These are phyloP conservation scores for Aspergillus sp. DNA, from an alignment of 2,329 filamentous ascomycete genomes.

Conservation along the genomic window DNA sequence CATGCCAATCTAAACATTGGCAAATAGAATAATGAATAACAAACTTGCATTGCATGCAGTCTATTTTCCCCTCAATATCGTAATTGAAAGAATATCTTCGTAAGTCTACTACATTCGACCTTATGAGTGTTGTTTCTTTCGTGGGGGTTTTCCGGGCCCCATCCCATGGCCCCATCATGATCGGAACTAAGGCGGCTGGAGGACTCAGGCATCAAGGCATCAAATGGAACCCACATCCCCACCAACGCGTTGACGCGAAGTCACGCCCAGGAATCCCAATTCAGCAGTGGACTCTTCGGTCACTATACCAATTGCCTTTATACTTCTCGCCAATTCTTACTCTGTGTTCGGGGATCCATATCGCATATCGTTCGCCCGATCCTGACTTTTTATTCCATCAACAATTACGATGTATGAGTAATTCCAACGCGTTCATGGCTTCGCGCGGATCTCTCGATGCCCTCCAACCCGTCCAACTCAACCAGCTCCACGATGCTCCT, in stretches of 20 bases:
- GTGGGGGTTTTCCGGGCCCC: constrained; percentile 4
- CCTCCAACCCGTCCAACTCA: constrained; percentile 36
- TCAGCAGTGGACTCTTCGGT: neutral
- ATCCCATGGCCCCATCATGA: neutral
- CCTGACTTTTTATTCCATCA: neutral
- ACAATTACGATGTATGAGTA: constrained; percentile 16
- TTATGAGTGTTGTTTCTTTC: neutral
- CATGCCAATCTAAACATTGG: constrained; percentile 41
- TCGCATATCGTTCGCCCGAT: neutral
- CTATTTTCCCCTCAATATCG: neutral
- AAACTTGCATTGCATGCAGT: constrained; percentile 7
- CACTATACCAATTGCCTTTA: neutral
- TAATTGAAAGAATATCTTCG: neutral
- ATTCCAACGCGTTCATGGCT: constrained; percentile 36
- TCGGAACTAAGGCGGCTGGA: neutral
- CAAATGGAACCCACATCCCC: neutral
- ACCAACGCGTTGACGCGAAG: constrained; percentile 26
- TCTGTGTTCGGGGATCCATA: neutral
- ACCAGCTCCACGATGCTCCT: constrained; percentile 27
- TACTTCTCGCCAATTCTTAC: neutral
- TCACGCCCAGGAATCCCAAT: constrained; percentile 10
- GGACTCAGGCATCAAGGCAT: constrained; percentile 8
- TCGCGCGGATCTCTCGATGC: constrained; percentile 30
- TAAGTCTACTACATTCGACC: neutral
- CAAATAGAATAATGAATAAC: constrained; percentile 28